Conservation (phyloP, 352 stramenopile species). For the Saprolegnia parasitica region DNA sequence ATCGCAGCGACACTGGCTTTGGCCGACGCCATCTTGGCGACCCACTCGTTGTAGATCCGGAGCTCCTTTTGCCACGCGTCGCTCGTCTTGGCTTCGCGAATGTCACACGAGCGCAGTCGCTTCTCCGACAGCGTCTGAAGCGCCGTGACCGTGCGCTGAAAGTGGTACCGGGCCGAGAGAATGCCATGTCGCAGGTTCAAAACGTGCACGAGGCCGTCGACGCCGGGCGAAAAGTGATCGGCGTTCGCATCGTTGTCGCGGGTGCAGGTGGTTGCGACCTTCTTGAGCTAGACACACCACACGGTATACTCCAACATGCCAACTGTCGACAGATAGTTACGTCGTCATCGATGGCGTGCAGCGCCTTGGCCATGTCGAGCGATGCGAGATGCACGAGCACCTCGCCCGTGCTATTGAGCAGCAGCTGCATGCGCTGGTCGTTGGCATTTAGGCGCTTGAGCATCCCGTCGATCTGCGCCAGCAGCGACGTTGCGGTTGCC, state of each 20-base stretch:
- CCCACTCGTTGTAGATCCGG: constrained; percentile 14
- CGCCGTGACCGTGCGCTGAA: constrained; percentile 50
- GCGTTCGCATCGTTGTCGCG: constrained; percentile 19
- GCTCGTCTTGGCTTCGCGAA: background rate
- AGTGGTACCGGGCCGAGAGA: constrained; percentile 58
- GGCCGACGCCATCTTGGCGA: constrained; percentile 52
- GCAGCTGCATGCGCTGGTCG: constrained; percentile 49
- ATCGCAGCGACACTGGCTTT: constrained; percentile 48
- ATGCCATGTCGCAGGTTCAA: constrained; percentile 74
- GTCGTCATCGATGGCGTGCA: constrained; percentile 10
- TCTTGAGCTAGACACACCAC: background rate
- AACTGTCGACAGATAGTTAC: background rate
- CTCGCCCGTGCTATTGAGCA: constrained; percentile 65
- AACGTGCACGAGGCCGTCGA: constrained; percentile 62
- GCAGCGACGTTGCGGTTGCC: constrained; percentile 46
- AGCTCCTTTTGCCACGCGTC: constrained; percentile 26
- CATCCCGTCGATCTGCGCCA: constrained; percentile 48
- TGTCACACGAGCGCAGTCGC: constrained; percentile 34
- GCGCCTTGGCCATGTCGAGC: constrained; percentile 16
- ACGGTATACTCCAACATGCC: background rate
- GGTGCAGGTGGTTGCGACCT: background rate
- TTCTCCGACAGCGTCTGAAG: constrained; percentile 55
- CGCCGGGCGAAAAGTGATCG: constrained; percentile 40
- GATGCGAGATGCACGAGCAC: constrained; percentile 68
- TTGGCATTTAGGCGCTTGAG: constrained; percentile 60